Conservation (phyloP, 352 stramenopile genomes). For the Phytopythium delawarense region DNA sequence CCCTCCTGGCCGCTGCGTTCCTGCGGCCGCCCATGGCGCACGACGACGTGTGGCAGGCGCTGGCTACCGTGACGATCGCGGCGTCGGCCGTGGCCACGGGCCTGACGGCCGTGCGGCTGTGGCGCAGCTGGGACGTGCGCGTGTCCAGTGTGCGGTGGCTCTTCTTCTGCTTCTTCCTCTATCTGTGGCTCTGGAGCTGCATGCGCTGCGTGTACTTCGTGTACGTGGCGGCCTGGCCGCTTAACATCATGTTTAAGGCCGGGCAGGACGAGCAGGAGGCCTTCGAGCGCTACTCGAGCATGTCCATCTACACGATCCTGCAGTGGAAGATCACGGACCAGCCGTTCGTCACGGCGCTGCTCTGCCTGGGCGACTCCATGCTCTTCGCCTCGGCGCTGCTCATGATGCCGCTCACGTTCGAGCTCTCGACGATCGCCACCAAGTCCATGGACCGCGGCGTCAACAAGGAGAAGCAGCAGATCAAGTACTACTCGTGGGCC, state of each 20-base stretch:
- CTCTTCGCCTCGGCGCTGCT: conserved; percentile 40
- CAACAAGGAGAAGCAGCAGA: conserved; percentile 39
- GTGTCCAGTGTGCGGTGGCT: conserved; percentile 57
- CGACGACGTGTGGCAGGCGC: conserved; percentile 21
- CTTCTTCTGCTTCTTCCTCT: conserved; percentile 59
- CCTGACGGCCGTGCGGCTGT: conserved; percentile 37
- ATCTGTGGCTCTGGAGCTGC: conserved; percentile 34
- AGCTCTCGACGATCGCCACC: conserved; percentile 41
- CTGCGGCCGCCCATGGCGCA: not conserved
- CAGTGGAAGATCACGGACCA: conserved; percentile 31
- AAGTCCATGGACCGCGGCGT: conserved; percentile 47
- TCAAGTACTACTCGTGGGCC: conserved; percentile 21
- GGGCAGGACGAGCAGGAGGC: conserved; percentile 15
- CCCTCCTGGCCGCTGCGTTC: not conserved
- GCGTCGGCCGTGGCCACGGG: conserved; percentile 34
- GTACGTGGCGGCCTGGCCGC: conserved; percentile 29
- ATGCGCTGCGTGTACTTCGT: conserved; percentile 36
- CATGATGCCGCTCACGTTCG: conserved; percentile 46
- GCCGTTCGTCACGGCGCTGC: conserved; percentile 20
- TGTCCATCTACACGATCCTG: conserved; percentile 38
- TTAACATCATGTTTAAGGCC: conserved; percentile 15
- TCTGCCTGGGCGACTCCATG: conserved; percentile 34
- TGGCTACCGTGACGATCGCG: conserved; percentile 27
- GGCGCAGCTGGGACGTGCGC: conserved; percentile 38
- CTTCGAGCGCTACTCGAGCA: conserved; percentile 33